These are phyloP conservation scores for Brassica incana DNA, from an alignment of 345 rosid genomes.

Conservation along the genomic window DNA sequence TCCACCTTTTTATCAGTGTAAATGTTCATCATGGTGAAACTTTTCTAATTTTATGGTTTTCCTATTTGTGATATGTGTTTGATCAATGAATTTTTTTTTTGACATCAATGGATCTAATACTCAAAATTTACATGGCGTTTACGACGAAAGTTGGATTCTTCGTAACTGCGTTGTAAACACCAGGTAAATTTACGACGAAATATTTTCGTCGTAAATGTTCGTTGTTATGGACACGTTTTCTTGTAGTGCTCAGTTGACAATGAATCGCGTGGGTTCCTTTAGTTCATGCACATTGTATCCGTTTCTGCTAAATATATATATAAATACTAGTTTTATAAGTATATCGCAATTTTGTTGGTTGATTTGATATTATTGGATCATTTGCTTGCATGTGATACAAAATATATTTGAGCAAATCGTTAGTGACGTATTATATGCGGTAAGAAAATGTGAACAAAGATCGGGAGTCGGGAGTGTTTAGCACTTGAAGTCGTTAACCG, in stretches of 20 bases:
- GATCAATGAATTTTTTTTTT: not conserved
- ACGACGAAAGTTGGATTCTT: too few relatives aligned
- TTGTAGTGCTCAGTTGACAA: not conserved
- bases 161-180: too few relatives aligned
- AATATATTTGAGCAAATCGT: not conserved
- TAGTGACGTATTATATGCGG: not conserved
- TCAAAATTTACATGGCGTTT: not conserved
- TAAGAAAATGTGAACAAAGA: not conserved
- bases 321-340: not conserved
- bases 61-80: not conserved
- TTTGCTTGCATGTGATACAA: conserved; percentile 4
- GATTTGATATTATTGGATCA: conserved; percentile 13
- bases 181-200: too few relatives aligned
- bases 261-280: conserved; percentile 16
- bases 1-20: not conserved
- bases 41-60: not conserved
- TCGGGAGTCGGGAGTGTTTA: not conserved
- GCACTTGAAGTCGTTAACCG: not conserved
- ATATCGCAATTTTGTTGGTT: conserved; percentile 22
- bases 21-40: not conserved
- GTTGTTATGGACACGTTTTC: too few relatives aligned
- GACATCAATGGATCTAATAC: not conserved
- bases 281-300: conserved; percentile 26
- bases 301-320: not conserved
- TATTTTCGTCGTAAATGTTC: too few relatives aligned